Base-by-base conservation (phyloP, 805 yeast species). In the Candida adriatica region DNA sequence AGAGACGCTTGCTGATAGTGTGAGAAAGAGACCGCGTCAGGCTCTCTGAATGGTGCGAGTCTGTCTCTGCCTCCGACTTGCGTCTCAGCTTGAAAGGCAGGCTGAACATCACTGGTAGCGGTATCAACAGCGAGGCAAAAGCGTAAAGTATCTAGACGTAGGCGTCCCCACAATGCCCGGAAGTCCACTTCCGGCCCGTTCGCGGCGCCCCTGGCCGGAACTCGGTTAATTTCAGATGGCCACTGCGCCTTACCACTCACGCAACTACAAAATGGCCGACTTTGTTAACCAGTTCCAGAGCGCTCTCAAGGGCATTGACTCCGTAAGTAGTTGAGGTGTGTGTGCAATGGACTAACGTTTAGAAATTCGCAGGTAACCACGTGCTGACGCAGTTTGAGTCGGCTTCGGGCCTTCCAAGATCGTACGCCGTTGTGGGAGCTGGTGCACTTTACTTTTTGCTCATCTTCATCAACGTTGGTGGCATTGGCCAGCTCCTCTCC, bases 401-500 rank as follows among this genome's bases (percentile, higher is more conserved):
- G 8, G 35, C 44, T 14, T 37, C 56, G 21, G 45, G 68, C 30
- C 46, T 73, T 20, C 96, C 97, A 56, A 81, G 88, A 69, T 79
- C 95, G 3, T 92, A 90, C 54, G 81, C 84, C 24, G 81, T 79
- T 14, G 58, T 81, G 34, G 90, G 78, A 16, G 67, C 70, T 17
- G 78, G 64, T 21, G 77, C 58, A 5, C 51, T 75, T 29, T 92
- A 92, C 64, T 66, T 88, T 43, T 61, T 88, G 25, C 57, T 90
- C 49, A 76, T 88, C 37, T 86, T 90, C 62, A 64, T 88, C 51
- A 94, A 92, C 63, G 65, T 88, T 47, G 97, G 95, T 41, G 97
- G 96, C 18, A 67, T 92, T 50, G 98, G 98, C 40, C 94, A 88
- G 65, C 75, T 92, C 51, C 70, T 92, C 46, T 82, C 96, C 43